Percentiles rank a stretch among this genome's conserved stretches.
Evolutionary conservation across 1,284 basidiomycete genomes (phyloP).

Genomic region (Apiotrichum laibachii): DNA sequence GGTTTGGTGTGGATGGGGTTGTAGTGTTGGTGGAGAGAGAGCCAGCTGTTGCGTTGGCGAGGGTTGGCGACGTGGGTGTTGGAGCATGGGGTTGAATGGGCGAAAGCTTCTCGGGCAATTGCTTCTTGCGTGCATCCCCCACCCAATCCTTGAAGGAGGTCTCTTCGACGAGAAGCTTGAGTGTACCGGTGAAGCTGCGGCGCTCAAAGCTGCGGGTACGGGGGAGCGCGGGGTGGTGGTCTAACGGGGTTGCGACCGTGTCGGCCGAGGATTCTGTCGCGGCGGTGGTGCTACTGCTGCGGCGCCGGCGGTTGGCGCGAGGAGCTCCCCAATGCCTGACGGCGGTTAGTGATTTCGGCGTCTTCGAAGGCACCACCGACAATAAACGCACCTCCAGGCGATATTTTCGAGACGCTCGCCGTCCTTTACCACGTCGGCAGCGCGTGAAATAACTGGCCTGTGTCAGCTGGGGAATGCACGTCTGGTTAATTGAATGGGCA

Average conservation of each 20-base stretch:
- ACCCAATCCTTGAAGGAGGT: slow-evolving; percentile 48
- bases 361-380: background rate
- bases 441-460: slow-evolving; percentile 40
- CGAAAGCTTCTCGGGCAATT: background rate
- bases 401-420: slow-evolving; percentile 46
- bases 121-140: slow-evolving; percentile 37
- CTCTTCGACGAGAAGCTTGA: slow-evolving; percentile 40
- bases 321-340: slow-evolving; percentile 36
- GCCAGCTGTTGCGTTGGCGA: background rate
- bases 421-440: slow-evolving; percentile 48
- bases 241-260: slow-evolving; percentile 30
- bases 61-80: background rate
- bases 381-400: slow-evolving; percentile 36
- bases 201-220: slow-evolving; percentile 26
- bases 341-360: slow-evolving; percentile 6
- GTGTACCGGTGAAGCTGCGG: slow-evolving; percentile 38
- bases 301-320: slow-evolving; percentile 11
- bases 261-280: slow-evolving; percentile 26
- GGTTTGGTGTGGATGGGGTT: background rate
- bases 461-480: slow-evolving; percentile 1
- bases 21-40: background rate
- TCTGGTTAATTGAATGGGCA: background rate
- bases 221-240: background rate
- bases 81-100: background rate
- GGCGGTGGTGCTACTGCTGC: slow-evolving; percentile 26